phyloP scores from a whole-genome alignment of 495 filamentous ascomycete genomes.

The Apodospora peruviana region DNA sequence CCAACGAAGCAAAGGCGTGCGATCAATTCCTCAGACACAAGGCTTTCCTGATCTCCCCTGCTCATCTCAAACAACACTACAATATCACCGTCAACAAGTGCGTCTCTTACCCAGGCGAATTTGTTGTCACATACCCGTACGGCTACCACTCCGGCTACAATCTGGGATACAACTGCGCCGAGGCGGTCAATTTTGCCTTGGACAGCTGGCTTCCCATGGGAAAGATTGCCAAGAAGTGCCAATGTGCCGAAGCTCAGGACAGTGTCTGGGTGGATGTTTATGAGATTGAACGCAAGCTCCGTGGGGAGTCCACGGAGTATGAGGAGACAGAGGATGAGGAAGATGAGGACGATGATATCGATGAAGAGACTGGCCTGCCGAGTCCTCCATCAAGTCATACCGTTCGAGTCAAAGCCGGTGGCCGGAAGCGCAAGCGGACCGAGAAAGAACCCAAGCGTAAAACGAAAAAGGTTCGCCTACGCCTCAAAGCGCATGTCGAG shows the following conservation, averaged over 20 bases:
- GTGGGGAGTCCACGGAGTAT: slow-evolving; percentile 88
- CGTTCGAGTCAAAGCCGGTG: slow-evolving; percentile 48
- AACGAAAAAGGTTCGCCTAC: slow-evolving; percentile 67
- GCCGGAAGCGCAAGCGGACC: slow-evolving; percentile 48
- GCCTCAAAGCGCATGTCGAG: slow-evolving; percentile 62
- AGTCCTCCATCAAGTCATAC: slow-evolving; percentile 60
- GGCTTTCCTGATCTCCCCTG: slow-evolving; percentile 93
- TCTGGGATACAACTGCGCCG: slow-evolving; percentile 96
- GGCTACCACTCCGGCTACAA: slow-evolving; percentile 99
- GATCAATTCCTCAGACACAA: slow-evolving; percentile 97
- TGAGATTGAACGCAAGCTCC: slow-evolving; percentile 88
- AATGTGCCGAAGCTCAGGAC: slow-evolving; percentile 80
- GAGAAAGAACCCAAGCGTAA: slow-evolving; percentile 45
- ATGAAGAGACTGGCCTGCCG: slow-evolving; percentile 59
- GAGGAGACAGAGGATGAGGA: slow-evolving; percentile 77
- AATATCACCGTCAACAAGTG: slow-evolving; percentile 93
- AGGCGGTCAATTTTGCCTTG: slow-evolving; percentile 97
- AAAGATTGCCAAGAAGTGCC: slow-evolving; percentile 94
- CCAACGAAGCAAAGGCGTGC: slow-evolving; percentile 92
- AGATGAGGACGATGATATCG: slow-evolving; percentile 62
- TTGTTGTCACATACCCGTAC: slow-evolving; percentile 97
- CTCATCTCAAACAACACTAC: slow-evolving; percentile 75
- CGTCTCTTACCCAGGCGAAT: slow-evolving; percentile 95
- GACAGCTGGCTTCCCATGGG: slow-evolving; percentile 92
- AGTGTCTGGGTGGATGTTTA: slow-evolving; percentile 97